Evolutionary conservation across 2,329 filamentous ascomycete genomes (phyloP), one percentile per base, ranked within the genome.

Genomic region (Cladosporium sp.): DNA sequence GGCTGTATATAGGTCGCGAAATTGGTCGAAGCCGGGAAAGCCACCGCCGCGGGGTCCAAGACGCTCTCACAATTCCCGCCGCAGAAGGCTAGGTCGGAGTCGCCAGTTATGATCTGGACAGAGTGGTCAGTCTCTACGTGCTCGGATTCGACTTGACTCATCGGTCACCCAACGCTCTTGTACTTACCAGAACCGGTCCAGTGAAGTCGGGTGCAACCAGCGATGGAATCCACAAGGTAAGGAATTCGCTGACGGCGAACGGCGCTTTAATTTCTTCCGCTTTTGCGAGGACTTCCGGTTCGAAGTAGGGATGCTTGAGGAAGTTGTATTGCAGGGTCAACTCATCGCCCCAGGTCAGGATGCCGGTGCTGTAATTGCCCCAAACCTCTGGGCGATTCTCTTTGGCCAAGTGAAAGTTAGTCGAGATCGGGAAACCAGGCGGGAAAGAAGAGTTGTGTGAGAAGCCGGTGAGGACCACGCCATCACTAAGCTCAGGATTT

Each of bases 11-110:
- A 71, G 15, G 71, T 68, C 14, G 72, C 67, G 32, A 78, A 70
- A 15, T 69, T 71, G 47, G 67, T 68, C 3, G 74, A 75, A 18
- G 71, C 71, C 24, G 77, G 74, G 64, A 75, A 79, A 52, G 73
- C 63, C 11, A 54, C 64, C 14, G 68, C 63, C 28, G 68, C 60
- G 24, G 66, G 54, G 14, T 69, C 65, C 7, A 65, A 69, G 0
- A 76, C 68, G 10, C 69, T 72, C 15, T 73, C 77, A 68, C 79
- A 81, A 69, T 80, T 74, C 24, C 78, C 77, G 44, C 65, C 70
- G 68, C 80, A 81, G 55, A 77, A 69, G 64, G 65, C 65, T 47
- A 65, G 59, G 54, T 74, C 72, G 18, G 61, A 65, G 55, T 72
- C 69, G 49, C 74, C 74, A 21, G 75, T 60, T 12, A 79, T 70